Evolutionary conservation across 306 rosid species (phyloP).

Genomic region (peach (Prunus persica)): DNA sequence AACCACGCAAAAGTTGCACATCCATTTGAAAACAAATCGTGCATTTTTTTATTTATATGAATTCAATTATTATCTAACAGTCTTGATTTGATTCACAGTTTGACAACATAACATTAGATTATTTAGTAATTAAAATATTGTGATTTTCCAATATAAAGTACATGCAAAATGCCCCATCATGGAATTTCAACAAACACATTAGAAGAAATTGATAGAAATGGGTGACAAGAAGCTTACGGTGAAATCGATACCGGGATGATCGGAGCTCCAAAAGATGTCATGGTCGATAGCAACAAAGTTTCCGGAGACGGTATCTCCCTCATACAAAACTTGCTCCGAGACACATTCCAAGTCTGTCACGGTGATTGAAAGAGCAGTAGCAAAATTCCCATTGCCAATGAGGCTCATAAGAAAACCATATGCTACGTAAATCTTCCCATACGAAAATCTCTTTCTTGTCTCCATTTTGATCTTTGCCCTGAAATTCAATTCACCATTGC

Average conservation of each 20-base stretch:
- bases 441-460: not conserved
- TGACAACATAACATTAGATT: not conserved
- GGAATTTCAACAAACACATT: too few species aligned
- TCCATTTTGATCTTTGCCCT: not conserved
- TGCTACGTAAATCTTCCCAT: not conserved
- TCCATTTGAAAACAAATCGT: not conserved
- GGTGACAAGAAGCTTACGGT: not conserved
- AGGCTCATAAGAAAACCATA: not conserved
- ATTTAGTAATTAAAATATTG: not conserved
- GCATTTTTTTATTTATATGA: too few species aligned
- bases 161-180: too few species aligned
- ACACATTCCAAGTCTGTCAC: constrained; percentile 10
- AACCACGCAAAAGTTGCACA: not conserved
- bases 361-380: constrained; percentile 1
- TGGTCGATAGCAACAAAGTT: constrained; percentile 18
- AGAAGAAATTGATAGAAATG: not conserved
- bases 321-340: not conserved
- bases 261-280: constrained; percentile 17
- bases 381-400: not conserved
- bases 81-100: not conserved
- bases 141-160: too few species aligned
- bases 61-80: too few species aligned
- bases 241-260: constrained; percentile 18
- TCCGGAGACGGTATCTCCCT: constrained; percentile 7
- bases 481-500: not conserved